A percentile compares a stretch with the other conserved stretches of the same genome.
These are phyloP conservation scores for Candida arabinofermentans DNA, from an alignment of 805 yeast species.

Conservation along the genomic window DNA sequence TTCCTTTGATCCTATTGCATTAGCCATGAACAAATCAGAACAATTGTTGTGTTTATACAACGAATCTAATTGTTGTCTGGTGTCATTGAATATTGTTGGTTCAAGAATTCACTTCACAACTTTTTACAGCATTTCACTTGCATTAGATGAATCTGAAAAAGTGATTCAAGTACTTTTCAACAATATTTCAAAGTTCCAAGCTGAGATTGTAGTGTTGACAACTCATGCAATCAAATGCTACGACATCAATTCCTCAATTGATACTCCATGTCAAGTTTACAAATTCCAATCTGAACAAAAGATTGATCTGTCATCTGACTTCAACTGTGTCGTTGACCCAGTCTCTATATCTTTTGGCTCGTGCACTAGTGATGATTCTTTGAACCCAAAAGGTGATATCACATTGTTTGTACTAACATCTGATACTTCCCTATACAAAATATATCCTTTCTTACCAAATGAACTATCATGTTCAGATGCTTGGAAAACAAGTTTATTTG, in stretches of 20 bases:
- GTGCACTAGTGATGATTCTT: constrained; percentile 5
- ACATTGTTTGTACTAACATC: constrained; percentile 48
- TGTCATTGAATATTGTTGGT: constrained; percentile 19
- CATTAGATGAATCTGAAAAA: constrained; percentile 17
- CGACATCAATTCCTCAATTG: constrained; percentile 31
- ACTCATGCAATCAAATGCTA: constrained; percentile 32
- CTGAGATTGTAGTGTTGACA: constrained; percentile 41
- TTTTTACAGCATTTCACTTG: constrained; percentile 5
- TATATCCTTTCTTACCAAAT: constrained; percentile 63
- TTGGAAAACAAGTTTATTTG: constrained; percentile 28
- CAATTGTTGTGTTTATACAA: constrained; percentile 26
- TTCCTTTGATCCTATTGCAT: constrained; percentile 23
- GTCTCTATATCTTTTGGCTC: constrained; percentile 46
- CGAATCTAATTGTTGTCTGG: constrained; percentile 11
- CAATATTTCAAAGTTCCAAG: constrained; percentile 37
- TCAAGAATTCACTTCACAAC: constrained; percentile 14
- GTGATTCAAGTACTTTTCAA: constrained; percentile 43
- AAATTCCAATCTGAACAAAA: background rate
- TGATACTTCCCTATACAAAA: constrained; percentile 56
- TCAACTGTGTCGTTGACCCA: constrained; percentile 26
- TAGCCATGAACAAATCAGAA: constrained; percentile 23
- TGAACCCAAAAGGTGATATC: constrained; percentile 38
- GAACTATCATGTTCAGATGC: constrained; percentile 34
- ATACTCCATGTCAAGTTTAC: constrained; percentile 4
- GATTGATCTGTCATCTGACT: constrained; percentile 15